These are phyloP conservation scores for Rosellinia necatrix DNA, from an alignment of 2,329 filamentous ascomycete genomes.

Conservation along the genomic window DNA sequence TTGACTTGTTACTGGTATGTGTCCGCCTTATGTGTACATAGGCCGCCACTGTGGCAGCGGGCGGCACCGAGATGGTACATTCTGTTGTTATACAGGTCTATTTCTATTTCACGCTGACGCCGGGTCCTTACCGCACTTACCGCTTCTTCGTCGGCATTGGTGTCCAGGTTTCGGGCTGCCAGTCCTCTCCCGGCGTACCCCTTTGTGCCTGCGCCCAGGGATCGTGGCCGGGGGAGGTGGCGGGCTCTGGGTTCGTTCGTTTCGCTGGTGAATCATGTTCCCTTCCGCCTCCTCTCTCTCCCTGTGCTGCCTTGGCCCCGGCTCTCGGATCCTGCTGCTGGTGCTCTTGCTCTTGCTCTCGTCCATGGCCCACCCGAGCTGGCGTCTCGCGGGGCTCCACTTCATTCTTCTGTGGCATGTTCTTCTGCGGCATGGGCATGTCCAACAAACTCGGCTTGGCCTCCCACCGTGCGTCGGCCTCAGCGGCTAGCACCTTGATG, in stretches of 20 bases:
- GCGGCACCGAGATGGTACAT: constrained; percentile 10
- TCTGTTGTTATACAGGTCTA: constrained; percentile 25
- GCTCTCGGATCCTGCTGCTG: too few species aligned
- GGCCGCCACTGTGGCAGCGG: background rate
- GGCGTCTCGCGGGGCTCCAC: too few species aligned
- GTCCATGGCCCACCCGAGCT: too few species aligned
- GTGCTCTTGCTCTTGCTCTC: background rate
- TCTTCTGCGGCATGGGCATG: constrained; percentile 38
- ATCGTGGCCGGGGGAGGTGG: constrained; percentile 40
- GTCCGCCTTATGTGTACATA: background rate
- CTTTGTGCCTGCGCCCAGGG: constrained; percentile 63
- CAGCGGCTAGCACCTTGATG: constrained; percentile 60
- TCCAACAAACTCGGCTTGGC: constrained; percentile 54
- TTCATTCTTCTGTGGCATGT: too few species aligned
- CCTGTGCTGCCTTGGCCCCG: background rate
- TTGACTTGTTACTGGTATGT: background rate
- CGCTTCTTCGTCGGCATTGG: constrained; percentile 47
- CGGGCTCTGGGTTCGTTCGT: constrained; percentile 25
- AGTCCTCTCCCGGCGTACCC: constrained; percentile 64
- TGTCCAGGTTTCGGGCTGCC: constrained; percentile 69
- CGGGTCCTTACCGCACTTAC: too few species aligned
- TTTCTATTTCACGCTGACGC: background rate
- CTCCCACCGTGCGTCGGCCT: constrained; percentile 68
- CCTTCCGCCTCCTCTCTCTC: constrained; percentile 2
- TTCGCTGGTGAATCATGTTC: constrained; percentile 12